Evolutionary conservation across 305 asterid genomes (phyloP).

Genomic region (Euphrasia arctica): DNA sequence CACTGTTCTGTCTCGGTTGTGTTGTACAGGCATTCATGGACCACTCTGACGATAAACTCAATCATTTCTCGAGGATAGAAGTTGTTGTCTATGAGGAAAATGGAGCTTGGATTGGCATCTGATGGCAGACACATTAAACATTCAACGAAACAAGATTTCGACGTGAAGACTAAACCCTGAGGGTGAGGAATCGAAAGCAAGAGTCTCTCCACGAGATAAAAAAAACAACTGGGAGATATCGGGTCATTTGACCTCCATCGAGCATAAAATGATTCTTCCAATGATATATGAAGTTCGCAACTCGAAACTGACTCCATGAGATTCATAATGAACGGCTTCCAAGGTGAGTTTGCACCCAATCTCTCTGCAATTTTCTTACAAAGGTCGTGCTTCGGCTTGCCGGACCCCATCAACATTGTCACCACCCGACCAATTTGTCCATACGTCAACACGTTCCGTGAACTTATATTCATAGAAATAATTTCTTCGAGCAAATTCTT

Average conservation of each 20-base stretch:
- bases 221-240: conserved; percentile 56
- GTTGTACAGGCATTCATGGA: conserved; percentile 23
- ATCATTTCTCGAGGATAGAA: not conserved
- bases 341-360: conserved; percentile 11
- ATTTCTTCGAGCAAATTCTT: not conserved
- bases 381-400: conserved; percentile 30
- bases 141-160: conserved; percentile 53
- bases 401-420: conserved; percentile 45
- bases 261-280: conserved; percentile 36
- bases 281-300: conserved; percentile 32
- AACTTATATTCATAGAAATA: conserved; percentile 24
- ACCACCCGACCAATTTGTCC: conserved; percentile 48
- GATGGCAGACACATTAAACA: conserved; percentile 33
- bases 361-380: conserved; percentile 27
- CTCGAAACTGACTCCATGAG: conserved; percentile 26
- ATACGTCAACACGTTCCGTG: conserved; percentile 22
- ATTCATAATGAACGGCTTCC: conserved; percentile 43
- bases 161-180: conserved; percentile 34
- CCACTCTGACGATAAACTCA: conserved; percentile 25
- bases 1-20: conserved; percentile 28
- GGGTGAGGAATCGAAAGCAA: conserved; percentile 39
- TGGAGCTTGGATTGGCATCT: conserved; percentile 25
- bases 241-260: conserved; percentile 33
- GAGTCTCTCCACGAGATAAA: conserved; percentile 60
- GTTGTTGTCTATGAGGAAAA: conserved; percentile 13